phyloP scores from a whole-genome alignment of 257 asterid genomes.

The Nicotiana tomentosiformis region DNA sequence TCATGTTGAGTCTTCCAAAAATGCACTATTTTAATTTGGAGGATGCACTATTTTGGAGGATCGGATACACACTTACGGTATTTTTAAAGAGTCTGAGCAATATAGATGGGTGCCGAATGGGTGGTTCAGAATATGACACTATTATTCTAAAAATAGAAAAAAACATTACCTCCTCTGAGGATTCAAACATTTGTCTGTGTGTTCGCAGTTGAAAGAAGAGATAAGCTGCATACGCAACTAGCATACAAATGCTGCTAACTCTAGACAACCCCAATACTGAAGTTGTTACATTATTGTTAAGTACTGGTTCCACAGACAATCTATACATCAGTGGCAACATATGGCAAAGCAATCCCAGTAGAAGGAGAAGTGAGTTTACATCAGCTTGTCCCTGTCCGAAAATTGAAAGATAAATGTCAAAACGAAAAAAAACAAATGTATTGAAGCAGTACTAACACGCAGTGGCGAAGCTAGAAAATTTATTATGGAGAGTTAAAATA shows the following conservation, averaged over 20 bases:
- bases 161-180: constrained; percentile 25
- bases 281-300: neutral
- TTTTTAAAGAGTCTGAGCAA: too few relatives aligned
- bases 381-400: constrained; percentile 39
- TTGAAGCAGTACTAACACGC: too few relatives aligned
- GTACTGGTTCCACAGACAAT: constrained; percentile 5
- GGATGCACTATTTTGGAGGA: too few relatives aligned
- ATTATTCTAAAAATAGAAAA: too few relatives aligned
- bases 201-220: constrained; percentile 38
- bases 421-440: neutral
- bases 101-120: too few relatives aligned
- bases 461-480: too few relatives aligned
- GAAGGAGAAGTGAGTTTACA: constrained; percentile 27
- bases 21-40: too few relatives aligned
- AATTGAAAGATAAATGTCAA: neutral
- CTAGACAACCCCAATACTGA: constrained; percentile 33
- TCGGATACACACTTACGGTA: rapidly evolving
- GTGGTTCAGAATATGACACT: too few relatives aligned
- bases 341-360: constrained; percentile 41
- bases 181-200: constrained; percentile 24
- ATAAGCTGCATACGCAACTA: constrained; percentile 32
- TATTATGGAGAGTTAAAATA: too few relatives aligned
- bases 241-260: constrained; percentile 36
- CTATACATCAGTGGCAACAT: constrained; percentile 35
- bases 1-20: too few relatives aligned